Percentiles rank a stretch among this genome's conserved stretches.
phyloP scores from a whole-genome alignment of 192 early-diverging fungal species.

The Helicostylum pulchrum region DNA sequence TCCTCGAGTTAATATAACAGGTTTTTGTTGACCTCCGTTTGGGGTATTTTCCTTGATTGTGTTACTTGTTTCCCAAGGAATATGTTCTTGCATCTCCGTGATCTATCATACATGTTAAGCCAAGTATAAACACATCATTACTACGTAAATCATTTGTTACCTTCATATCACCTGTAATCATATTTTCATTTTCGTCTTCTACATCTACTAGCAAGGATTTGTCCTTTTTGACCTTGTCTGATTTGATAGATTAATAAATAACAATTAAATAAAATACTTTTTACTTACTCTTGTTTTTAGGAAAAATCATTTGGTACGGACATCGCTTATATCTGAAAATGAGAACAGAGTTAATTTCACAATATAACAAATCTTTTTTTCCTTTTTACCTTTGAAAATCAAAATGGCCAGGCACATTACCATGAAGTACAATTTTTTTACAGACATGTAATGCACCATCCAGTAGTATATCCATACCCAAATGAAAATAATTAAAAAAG shows the following conservation, averaged over 20 bases:
- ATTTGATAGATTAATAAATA: background rate
- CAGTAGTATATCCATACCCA: constrained; percentile 70
- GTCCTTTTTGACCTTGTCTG: constrained; percentile 3
- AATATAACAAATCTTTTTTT: constrained; percentile 10
- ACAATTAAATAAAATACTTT: background rate
- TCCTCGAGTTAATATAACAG: constrained; percentile 60
- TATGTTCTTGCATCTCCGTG: constrained; percentile 28
- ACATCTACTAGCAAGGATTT: constrained; percentile 28
- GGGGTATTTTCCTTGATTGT: constrained; percentile 26
- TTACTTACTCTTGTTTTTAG: constrained; percentile 19
- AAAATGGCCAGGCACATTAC: constrained; percentile 65
- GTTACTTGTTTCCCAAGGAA: constrained; percentile 22
- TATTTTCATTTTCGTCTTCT: constrained; percentile 17
- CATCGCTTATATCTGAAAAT: constrained; percentile 52
- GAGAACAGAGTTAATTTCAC: too few relatives aligned
- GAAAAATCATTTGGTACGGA: constrained; percentile 46
- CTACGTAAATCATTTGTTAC: background rate
- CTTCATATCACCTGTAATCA: constrained; percentile 31
- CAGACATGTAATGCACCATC: constrained; percentile 61
- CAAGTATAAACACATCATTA: background rate
- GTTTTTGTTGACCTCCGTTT: constrained; percentile 37
- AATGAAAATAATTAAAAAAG: constrained; percentile 73
- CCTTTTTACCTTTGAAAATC: constrained; percentile 43
- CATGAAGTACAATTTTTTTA: constrained; percentile 70
- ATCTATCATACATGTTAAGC: background rate